Evolutionary conservation across 305 asterid species (phyloP).

Genomic region (Fraxinus latifolia): DNA sequence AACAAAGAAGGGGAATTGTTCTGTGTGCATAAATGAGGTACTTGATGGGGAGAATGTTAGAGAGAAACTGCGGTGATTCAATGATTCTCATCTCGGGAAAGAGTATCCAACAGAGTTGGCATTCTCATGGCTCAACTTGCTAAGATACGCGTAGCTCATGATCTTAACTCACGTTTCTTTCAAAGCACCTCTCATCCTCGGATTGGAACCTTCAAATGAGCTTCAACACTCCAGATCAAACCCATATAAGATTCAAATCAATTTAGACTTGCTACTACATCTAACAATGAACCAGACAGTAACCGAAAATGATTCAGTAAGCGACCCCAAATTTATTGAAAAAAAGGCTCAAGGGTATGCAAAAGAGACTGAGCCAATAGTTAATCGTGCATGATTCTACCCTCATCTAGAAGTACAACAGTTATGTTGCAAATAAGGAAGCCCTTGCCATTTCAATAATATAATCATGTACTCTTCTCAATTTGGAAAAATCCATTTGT

Average conservation of each 20-base stretch:
- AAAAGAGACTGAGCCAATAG: no score
- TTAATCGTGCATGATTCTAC: background rate
- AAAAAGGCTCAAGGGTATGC: no score
- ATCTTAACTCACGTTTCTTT: constrained; percentile 37
- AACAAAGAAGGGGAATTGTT: constrained; percentile 25
- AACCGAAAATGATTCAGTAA: no score
- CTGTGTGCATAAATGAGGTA: constrained; percentile 29
- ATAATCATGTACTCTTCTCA: background rate
- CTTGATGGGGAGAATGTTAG: constrained; percentile 42
- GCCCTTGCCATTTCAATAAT: background rate
- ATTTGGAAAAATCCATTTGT: no score
- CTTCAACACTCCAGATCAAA: constrained; percentile 27
- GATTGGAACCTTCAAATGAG: constrained; percentile 59
- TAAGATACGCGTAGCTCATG: constrained; percentile 39
- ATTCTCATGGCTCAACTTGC: constrained; percentile 50
- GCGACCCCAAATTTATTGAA: no score
- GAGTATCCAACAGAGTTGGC: constrained; percentile 48
- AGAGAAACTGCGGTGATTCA: constrained; percentile 35
- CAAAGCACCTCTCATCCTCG: constrained; percentile 41
- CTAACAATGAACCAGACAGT: no score
- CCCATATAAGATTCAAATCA: no score
- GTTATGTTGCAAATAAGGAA: background rate
- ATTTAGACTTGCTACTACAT: no score
- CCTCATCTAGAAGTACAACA: background rate
- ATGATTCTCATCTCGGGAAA: constrained; percentile 42